Evolutionary conservation across 75 land plant species (phyloP).

Genomic region (Cryptomeria japonica): DNA sequence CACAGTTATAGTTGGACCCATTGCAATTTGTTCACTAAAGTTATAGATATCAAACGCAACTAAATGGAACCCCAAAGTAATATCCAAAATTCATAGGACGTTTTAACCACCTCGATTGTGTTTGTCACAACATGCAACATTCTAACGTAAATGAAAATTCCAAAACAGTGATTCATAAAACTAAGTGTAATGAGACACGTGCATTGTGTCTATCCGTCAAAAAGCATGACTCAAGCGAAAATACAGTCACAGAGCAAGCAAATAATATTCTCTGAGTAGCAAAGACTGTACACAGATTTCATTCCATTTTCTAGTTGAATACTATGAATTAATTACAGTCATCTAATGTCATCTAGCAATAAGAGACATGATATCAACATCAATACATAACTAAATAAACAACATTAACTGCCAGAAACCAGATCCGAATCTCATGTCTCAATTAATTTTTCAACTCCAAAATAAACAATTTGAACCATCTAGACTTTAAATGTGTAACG

Average conservation of each 20-base stretch:
- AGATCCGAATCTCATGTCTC: not conserved
- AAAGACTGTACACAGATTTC: not conserved
- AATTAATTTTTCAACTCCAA: not conserved
- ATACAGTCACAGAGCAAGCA: not conserved
- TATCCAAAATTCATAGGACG: not conserved
- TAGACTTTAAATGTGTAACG: not conserved
- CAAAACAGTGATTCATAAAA: not conserved
- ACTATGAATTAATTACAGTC: not conserved
- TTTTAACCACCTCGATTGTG: not conserved
- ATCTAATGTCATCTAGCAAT: not conserved
- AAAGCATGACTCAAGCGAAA: not conserved
- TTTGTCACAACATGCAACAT: not conserved
- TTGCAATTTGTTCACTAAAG: not conserved
- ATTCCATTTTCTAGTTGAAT: not conserved
- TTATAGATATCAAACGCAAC: not conserved
- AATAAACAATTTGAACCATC: not conserved
- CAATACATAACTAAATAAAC: not conserved
- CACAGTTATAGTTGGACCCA: not conserved
- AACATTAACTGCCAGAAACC: not conserved
- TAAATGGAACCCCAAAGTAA: not conserved
- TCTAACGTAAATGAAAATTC: not conserved
- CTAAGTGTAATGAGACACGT: not conserved
- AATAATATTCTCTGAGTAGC: not conserved
- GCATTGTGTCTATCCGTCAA: not conserved
- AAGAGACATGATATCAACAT: not conserved